Conservation (phyloP, 371 early-diverging fungal species). For the Chytridiales sp. region DNA sequence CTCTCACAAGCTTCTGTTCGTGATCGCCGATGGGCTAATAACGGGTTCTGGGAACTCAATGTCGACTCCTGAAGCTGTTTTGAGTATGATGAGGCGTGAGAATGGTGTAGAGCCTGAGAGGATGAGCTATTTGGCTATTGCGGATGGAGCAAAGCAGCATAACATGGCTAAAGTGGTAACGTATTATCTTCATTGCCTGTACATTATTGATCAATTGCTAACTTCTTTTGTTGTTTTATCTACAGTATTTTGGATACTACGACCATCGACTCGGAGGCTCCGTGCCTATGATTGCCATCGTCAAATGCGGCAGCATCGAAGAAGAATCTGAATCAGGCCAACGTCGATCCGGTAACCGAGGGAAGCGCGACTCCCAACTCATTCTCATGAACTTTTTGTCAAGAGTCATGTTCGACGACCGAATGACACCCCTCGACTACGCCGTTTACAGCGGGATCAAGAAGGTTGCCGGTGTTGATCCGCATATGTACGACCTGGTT, state of each 20-base stretch:
- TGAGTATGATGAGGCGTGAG: slow-evolving; percentile 31
- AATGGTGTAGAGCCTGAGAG: slow-evolving; percentile 27
- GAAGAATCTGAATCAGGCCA: slow-evolving; percentile 78
- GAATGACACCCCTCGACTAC: slow-evolving; percentile 91
- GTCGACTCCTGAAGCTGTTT: slow-evolving; percentile 43
- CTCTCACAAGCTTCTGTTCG: slow-evolving; percentile 79
- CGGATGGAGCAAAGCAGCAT: slow-evolving; percentile 86
- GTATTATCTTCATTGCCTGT: not conserved
- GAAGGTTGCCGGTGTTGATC: slow-evolving; percentile 62
- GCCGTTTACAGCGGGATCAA: slow-evolving; percentile 88
- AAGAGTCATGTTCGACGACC: slow-evolving; percentile 86
- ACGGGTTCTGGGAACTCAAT: slow-evolving; percentile 35
- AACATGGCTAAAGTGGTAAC: slow-evolving; percentile 86
- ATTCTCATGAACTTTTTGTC: slow-evolving; percentile 95
- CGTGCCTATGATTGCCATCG: slow-evolving; percentile 87
- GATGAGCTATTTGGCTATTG: slow-evolving; percentile 79
- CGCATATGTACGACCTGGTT: slow-evolving; percentile 81
- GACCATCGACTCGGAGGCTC: slow-evolving; percentile 14
- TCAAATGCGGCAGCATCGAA: slow-evolving; percentile 84
- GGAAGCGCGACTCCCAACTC: slow-evolving; percentile 98
- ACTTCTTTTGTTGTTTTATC: not conserved
- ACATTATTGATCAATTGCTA: not conserved
- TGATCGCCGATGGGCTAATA: slow-evolving; percentile 48
- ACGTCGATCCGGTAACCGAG: slow-evolving; percentile 81
- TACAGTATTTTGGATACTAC: slow-evolving; percentile 40